Conservation (phyloP, 2,329 filamentous ascomycete species). For the Colletotrichum sp. region DNA sequence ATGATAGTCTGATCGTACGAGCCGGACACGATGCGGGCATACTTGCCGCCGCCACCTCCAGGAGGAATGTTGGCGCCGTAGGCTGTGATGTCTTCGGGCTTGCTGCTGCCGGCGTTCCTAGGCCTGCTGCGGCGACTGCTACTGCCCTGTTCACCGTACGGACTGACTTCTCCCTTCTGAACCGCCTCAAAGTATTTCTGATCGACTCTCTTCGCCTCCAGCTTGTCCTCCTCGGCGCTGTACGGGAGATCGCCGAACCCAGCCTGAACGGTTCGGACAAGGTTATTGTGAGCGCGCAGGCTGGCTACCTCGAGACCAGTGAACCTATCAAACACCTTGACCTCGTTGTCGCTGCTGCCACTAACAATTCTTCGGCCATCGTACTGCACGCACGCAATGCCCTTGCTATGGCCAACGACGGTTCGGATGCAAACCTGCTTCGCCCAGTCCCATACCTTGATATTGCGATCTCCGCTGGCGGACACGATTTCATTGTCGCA, state of each 20-base stretch:
- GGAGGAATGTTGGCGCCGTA: conserved; percentile 88
- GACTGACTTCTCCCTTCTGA: conserved; percentile 51
- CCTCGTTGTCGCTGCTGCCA: conserved; percentile 93
- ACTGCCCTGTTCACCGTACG: conserved; percentile 17
- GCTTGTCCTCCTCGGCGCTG: conserved; percentile 75
- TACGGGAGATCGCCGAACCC: conserved; percentile 90
- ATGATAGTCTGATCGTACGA: conserved; percentile 97
- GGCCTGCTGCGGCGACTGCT: conserved; percentile 38
- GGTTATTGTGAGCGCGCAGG: conserved; percentile 78
- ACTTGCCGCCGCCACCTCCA: conserved; percentile 86
- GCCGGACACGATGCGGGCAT: conserved; percentile 94
- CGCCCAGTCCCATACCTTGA: conserved; percentile 94
- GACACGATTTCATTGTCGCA: conserved; percentile 87
- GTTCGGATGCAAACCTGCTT: conserved; percentile 78
- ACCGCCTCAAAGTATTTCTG: conserved; percentile 70
- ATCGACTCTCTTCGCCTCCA: conserved; percentile 76
- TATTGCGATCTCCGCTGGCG: conserved; percentile 89
- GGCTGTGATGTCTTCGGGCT: conserved; percentile 77
- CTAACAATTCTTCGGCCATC: conserved; percentile 93
- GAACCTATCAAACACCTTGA: conserved; percentile 90
- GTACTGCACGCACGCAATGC: conserved; percentile 97
- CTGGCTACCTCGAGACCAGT: conserved; percentile 90
- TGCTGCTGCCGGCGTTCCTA: conserved; percentile 74
- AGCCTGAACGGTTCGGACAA: conserved; percentile 94
- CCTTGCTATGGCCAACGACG: conserved; percentile 87